Evolutionary conservation across 768 basidiomycete species (phyloP).

Genomic region (Mycena rosella): DNA sequence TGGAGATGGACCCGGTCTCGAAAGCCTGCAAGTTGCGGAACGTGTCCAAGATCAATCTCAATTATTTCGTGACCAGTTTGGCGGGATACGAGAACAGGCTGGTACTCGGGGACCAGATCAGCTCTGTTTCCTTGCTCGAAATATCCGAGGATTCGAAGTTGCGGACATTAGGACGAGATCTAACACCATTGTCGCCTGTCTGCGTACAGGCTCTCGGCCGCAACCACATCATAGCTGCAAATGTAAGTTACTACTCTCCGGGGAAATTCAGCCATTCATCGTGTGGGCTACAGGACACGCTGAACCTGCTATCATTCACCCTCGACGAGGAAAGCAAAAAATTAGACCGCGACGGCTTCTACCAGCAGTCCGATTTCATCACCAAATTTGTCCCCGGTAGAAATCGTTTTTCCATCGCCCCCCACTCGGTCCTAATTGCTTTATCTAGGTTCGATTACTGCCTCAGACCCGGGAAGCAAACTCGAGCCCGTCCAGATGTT

Average conservation of each 20-base stretch:
- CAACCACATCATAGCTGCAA: conserved; percentile 75
- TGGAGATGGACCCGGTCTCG: conserved; percentile 52
- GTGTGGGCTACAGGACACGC: conserved; percentile 61
- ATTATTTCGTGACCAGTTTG: conserved; percentile 81
- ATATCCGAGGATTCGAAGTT: conserved; percentile 57
- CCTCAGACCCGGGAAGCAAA: conserved; percentile 56
- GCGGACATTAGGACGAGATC: conserved; percentile 76
- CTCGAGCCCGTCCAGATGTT: conserved; percentile 75
- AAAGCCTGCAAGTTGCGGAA: conserved; percentile 54
- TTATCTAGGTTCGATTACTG: conserved; percentile 66
- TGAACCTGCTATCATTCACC: conserved; percentile 76
- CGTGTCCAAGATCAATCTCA: conserved; percentile 80
- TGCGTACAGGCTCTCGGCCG: conserved; percentile 69
- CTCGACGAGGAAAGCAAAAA: conserved; percentile 52
- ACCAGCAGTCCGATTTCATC: conserved; percentile 81
- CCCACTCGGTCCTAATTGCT: not conserved
- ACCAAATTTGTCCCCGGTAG: conserved; percentile 81
- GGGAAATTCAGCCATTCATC: not conserved
- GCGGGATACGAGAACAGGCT: conserved; percentile 66
- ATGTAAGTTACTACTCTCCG: conserved; percentile 62
- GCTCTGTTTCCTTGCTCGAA: conserved; percentile 80
- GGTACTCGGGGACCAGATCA: conserved; percentile 84
- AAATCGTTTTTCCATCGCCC: not conserved
- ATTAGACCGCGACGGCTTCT: conserved; percentile 74
- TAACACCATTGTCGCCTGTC: conserved; percentile 80